phyloP scores from a whole-genome alignment of 1,139 yeast species.

The Kluyveromyces marxianus region DNA sequence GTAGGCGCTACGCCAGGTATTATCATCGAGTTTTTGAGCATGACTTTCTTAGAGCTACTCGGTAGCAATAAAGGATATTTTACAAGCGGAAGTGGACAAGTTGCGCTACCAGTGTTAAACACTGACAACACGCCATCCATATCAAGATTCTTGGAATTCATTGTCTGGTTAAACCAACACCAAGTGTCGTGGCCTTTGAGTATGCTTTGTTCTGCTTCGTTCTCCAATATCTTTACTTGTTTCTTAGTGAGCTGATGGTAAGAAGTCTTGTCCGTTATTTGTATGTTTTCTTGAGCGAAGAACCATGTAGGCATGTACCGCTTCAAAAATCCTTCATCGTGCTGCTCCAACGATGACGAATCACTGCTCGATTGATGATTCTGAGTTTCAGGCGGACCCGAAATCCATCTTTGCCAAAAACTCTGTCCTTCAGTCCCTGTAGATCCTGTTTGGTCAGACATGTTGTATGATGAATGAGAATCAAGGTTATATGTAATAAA shows the following conservation, averaged over 20 bases:
- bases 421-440: not conserved
- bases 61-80: conserved; percentile 17
- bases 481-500: too few relatives aligned
- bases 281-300: conserved; percentile 7
- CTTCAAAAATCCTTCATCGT: not conserved
- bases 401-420: conserved; percentile 2
- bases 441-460: not conserved
- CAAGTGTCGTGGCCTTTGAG: conserved; percentile 19
- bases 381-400: not conserved
- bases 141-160: conserved; percentile 15
- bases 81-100: conserved; percentile 23
- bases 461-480: too few relatives aligned
- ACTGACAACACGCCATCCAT: conserved; percentile 26
- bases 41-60: conserved; percentile 17
- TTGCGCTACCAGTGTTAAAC: conserved; percentile 23
- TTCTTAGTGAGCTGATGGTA: conserved; percentile 23
- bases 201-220: conserved; percentile 21
- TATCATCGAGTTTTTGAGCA: conserved; percentile 24
- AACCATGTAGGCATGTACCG: conserved; percentile 1
- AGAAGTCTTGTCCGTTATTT: conserved; percentile 16
- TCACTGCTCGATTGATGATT: not conserved
- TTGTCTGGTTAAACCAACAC: conserved; percentile 21
- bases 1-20: conserved; percentile 25
- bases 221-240: conserved; percentile 22
- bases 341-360: not conserved